These are phyloP conservation scores for Lipomyces chichibuensis DNA, from an alignment of 805 yeast genomes.

Conservation along the genomic window DNA sequence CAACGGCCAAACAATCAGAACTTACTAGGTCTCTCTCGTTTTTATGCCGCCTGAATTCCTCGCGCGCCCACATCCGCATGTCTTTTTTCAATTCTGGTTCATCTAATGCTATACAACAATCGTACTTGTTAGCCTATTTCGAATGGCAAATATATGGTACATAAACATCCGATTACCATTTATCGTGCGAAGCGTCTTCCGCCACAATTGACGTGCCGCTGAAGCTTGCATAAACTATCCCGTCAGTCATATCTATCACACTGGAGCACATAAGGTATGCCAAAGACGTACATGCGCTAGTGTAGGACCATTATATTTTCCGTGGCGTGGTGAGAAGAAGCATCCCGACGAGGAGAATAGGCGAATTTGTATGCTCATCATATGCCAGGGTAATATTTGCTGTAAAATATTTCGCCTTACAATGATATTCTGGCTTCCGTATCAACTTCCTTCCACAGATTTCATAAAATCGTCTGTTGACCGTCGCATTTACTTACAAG, in stretches of 20 bases:
- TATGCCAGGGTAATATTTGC: background rate
- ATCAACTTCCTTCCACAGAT: background rate
- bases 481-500: background rate
- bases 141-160: background rate
- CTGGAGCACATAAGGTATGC: background rate
- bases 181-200: constrained; percentile 17
- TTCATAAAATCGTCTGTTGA: background rate
- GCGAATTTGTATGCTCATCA: background rate
- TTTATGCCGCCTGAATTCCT: constrained; percentile 20
- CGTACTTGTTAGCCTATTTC: background rate
- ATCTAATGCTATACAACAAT: background rate
- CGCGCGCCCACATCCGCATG: constrained; percentile 20
- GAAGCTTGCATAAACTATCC: constrained; percentile 23
- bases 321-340: background rate
- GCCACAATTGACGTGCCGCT: constrained; percentile 23
- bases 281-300: constrained; percentile 20
- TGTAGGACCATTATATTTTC: background rate
- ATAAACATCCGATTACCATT: background rate
- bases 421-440: background rate
- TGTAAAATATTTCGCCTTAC: background rate
- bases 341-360: background rate
- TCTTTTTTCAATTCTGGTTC: constrained; percentile 12
- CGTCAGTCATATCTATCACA: background rate
- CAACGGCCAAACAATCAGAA: background rate
- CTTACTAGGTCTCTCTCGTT: constrained; percentile 27